These are phyloP conservation scores for Effrenium voratum DNA, from an alignment of 73 alveolate species.

Conservation along the genomic window DNA sequence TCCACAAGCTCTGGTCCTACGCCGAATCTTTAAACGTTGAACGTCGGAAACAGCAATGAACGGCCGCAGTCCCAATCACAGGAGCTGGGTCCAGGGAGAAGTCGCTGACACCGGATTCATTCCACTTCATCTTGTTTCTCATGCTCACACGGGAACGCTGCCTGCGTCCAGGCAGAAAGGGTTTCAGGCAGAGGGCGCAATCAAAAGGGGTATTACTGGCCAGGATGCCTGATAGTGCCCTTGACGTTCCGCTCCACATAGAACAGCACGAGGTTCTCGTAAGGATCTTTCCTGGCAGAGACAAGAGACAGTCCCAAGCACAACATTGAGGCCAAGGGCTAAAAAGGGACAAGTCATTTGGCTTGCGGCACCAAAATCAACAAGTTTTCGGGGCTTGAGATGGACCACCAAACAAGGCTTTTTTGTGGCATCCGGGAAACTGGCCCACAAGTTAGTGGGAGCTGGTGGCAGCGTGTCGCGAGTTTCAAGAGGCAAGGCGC, in stretches of 20 bases:
- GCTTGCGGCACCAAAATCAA: too few species aligned
- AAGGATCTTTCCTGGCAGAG: constrained; percentile 21
- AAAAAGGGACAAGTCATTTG: too few species aligned
- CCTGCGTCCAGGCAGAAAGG: background rate
- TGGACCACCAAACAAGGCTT: too few species aligned
- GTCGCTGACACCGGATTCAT: background rate
- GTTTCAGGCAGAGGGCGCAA: background rate
- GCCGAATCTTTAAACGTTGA: background rate
- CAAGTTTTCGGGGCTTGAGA: too few species aligned
- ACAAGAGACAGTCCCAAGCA: too few species aligned
- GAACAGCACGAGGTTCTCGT: constrained; percentile 1
- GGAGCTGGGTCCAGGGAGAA: background rate
- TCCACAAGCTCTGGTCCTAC: background rate
- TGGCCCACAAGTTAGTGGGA: too few species aligned
- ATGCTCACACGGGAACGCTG: too few species aligned
- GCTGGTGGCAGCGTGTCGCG: too few species aligned
- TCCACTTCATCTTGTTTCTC: background rate
- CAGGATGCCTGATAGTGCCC: background rate
- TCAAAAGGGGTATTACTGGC: background rate
- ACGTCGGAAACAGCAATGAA: background rate
- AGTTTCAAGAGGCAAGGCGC: background rate
- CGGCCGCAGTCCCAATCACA: background rate
- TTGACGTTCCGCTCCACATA: constrained; percentile 9
- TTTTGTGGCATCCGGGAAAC: too few species aligned
- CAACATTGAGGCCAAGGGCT: too few species aligned